Conservation (phyloP, 179 eudicot genomes). For the Beta macrorhiza region DNA sequence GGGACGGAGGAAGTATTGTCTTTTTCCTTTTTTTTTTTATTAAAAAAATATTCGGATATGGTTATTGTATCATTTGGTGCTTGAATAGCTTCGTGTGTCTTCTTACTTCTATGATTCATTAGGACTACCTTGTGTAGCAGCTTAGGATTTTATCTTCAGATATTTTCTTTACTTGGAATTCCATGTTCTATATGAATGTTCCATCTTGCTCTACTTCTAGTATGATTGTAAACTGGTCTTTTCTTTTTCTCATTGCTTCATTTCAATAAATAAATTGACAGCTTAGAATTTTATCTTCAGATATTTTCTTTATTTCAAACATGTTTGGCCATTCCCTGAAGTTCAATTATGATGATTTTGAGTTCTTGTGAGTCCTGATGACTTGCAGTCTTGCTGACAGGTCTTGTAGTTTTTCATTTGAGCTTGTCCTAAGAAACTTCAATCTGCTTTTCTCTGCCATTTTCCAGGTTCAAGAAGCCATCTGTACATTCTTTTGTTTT, state of each 20-base stretch:
- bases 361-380: not conserved
- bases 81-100: conserved; percentile 1
- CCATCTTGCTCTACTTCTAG: not conserved
- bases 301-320: not conserved
- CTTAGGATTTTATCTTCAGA: not conserved
- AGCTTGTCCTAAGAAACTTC: not conserved
- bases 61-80: conserved; percentile 8
- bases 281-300: no score
- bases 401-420: not conserved
- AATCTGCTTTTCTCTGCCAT: conserved; percentile 9
- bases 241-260: not conserved
- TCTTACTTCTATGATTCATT: not conserved
- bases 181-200: not conserved
- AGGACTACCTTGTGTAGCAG: not conserved
- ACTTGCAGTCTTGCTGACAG: not conserved
- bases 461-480: conserved; percentile 66
- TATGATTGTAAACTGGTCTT: not conserved
- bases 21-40: no score
- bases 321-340: not conserved
- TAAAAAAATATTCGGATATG: not conserved
- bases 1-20: no score
- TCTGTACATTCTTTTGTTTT: conserved; percentile 74
- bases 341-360: not conserved
- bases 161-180: not conserved
- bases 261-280: not conserved